These are phyloP conservation scores for Corinectria fuckeliana DNA, from an alignment of 2,329 filamentous ascomycete genomes.

Conservation along the genomic window DNA sequence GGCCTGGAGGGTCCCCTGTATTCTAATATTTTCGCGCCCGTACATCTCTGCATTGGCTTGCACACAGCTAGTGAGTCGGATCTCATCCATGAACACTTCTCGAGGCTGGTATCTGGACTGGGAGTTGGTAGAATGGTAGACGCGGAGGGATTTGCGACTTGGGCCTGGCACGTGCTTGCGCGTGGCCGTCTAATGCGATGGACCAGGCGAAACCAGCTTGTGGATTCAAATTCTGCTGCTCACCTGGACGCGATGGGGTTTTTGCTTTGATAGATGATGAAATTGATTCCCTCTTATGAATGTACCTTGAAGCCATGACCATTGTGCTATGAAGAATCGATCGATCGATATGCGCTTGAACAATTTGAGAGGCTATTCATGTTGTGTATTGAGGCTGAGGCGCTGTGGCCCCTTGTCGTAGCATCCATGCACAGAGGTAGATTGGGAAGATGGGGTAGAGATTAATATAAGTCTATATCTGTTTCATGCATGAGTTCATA, in stretches of 20 bases:
- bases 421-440: not conserved
- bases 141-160: conserved; percentile 28
- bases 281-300: conserved; percentile 40
- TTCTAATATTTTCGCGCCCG: conserved; percentile 52
- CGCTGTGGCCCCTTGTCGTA: not conserved
- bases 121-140: conserved; percentile 47
- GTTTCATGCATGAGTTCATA: conserved; percentile 30
- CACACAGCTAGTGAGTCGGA: conserved; percentile 23
- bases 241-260: conserved; percentile 25
- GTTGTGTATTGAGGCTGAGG: not conserved
- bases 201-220: conserved; percentile 16
- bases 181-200: conserved; percentile 10
- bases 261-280: conserved; percentile 41
- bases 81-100: conserved; percentile 36
- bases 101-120: conserved; percentile 38
- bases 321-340: not conserved
- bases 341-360: no score
- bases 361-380: no score
- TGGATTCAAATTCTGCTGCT: conserved; percentile 15
- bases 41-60: conserved; percentile 44
- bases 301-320: not conserved
- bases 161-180: conserved; percentile 14
- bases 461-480: conserved; percentile 33
- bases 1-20: conserved; percentile 47
- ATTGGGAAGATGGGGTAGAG: conserved; percentile 7